phyloP scores from a whole-genome alignment of 305 asterid genomes.

The Fraxinus dipetala region DNA sequence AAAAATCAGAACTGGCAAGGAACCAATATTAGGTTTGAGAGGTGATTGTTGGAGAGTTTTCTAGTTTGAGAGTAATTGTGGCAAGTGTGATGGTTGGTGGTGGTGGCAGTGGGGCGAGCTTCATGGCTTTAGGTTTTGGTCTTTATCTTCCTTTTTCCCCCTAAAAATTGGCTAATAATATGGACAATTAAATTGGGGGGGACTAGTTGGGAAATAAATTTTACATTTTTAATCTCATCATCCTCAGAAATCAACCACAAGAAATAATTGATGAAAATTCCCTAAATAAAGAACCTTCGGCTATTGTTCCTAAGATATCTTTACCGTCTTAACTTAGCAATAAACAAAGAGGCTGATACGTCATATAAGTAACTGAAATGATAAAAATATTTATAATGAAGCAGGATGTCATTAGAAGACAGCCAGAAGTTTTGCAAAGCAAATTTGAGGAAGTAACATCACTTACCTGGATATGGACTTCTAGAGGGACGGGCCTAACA shows the following conservation, averaged over 20 bases:
- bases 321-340: neutral
- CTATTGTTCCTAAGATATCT: neutral
- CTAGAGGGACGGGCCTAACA: constrained; percentile 99
- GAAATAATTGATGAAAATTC: neutral
- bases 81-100: neutral
- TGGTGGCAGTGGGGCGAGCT: neutral
- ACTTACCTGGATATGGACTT: constrained; percentile 99
- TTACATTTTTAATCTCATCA: neutral
- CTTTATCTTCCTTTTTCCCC: neutral
- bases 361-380: neutral
- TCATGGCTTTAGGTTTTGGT: neutral
- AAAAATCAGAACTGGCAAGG: neutral
- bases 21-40: neutral
- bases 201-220: neutral
- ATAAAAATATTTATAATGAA: neutral
- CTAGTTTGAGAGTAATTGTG: neutral
- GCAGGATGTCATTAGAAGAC: constrained; percentile 17
- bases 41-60: neutral
- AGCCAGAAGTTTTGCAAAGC: constrained; percentile 17
- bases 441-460: constrained; percentile 20
- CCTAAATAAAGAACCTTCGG: neutral
- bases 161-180: neutral
- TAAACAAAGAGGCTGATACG: neutral
- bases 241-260: neutral
- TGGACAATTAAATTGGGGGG: neutral